phyloP scores from a whole-genome alignment of 768 basidiomycete genomes.

The Suillus spraguei region DNA sequence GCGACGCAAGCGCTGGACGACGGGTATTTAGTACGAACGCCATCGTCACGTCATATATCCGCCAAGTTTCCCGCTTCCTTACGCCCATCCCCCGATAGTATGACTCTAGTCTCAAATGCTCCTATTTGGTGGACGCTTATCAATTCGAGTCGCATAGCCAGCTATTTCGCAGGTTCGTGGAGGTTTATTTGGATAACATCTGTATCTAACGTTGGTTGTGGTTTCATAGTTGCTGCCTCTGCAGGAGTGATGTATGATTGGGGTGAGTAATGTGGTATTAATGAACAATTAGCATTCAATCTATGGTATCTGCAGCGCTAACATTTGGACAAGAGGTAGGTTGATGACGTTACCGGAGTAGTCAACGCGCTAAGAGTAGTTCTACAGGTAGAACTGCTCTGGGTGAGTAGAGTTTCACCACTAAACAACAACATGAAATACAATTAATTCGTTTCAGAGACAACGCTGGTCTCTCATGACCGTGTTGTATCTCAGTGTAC shows the following conservation, averaged over 20 bases:
- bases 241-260: background rate
- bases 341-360: background rate
- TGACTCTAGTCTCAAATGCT: background rate
- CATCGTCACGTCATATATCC: background rate
- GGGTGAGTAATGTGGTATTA: background rate
- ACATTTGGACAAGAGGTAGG: background rate
- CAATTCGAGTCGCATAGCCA: constrained; percentile 4
- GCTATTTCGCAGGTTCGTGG: background rate
- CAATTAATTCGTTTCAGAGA: background rate
- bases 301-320: background rate
- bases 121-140: background rate
- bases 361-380: background rate
- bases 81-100: background rate
- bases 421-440: background rate
- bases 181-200: background rate
- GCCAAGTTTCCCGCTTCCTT: background rate
- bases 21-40: background rate
- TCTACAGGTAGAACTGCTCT: background rate
- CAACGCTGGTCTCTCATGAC: background rate
- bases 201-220: background rate
- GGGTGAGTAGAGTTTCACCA: background rate
- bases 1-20: background rate
- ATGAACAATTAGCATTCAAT: background rate
- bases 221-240: background rate
- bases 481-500: background rate